Conservation (phyloP, 2,329 filamentous ascomycete genomes). For the Lecanosticta acicola region DNA sequence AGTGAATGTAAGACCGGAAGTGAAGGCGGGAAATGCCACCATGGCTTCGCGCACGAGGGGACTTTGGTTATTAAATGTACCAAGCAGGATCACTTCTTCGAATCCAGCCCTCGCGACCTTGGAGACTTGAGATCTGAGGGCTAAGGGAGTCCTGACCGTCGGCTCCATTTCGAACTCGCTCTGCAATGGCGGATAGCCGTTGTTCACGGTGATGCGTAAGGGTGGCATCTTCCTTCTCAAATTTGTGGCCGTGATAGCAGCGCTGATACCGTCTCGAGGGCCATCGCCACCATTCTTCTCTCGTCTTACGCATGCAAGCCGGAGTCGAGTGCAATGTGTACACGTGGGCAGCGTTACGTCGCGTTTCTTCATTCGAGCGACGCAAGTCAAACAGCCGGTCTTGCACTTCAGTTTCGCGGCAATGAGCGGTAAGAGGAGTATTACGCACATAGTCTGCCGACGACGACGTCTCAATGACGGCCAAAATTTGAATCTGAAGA, state of each 20-base stretch:
- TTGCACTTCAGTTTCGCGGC: slow-evolving; percentile 51
- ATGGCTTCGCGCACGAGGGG: slow-evolving; percentile 15
- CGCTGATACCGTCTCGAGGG: background rate
- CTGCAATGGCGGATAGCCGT: slow-evolving; percentile 15
- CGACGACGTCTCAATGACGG: background rate
- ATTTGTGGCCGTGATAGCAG: slow-evolving; percentile 9
- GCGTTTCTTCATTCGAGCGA: slow-evolving; percentile 90
- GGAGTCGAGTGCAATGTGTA: slow-evolving; percentile 70
- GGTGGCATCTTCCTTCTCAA: slow-evolving; percentile 6
- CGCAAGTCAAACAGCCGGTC: slow-evolving; percentile 85
- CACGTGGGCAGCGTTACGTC: slow-evolving; percentile 88
- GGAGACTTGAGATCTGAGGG: slow-evolving; percentile 9
- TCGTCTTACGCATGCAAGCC: slow-evolving; percentile 10
- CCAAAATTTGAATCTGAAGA: too few relatives aligned
- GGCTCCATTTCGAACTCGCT: slow-evolving; percentile 12
- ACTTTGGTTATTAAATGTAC: slow-evolving; percentile 12
- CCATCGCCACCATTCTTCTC: background rate
- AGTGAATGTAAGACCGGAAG: background rate
- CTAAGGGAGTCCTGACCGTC: slow-evolving; percentile 5
- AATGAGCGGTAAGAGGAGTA: too few relatives aligned
- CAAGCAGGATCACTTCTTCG: slow-evolving; percentile 7
- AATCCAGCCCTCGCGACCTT: slow-evolving; percentile 11
- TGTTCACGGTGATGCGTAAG: slow-evolving; percentile 7
- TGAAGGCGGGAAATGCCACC: slow-evolving; percentile 16
- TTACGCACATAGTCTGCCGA: background rate